Evolutionary conservation across 768 basidiomycete genomes (phyloP).

Genomic region (Boletellus ananiceps): DNA sequence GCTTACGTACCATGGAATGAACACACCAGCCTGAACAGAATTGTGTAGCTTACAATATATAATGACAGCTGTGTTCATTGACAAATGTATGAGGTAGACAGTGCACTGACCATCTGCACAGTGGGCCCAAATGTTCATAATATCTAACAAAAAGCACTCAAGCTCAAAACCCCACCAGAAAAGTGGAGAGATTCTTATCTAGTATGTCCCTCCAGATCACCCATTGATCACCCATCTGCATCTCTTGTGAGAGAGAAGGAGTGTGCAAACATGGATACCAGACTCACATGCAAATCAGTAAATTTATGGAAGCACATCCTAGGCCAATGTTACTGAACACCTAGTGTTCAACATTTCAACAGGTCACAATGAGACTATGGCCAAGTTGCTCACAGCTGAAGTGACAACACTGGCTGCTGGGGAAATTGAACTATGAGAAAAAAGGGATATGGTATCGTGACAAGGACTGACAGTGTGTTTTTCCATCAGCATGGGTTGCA

Average conservation of each 20-base stretch:
- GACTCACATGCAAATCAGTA: slow-evolving; percentile 29
- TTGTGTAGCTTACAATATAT: slow-evolving; percentile 16
- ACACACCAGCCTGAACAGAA: neutral
- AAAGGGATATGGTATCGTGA: neutral
- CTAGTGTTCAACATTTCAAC: slow-evolving; percentile 7
- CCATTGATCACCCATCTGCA: slow-evolving; percentile 29
- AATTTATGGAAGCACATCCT: slow-evolving; percentile 20
- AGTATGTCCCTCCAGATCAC: slow-evolving; percentile 23
- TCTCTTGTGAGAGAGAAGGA: neutral
- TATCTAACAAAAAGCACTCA: slow-evolving; percentile 8
- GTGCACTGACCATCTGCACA: neutral
- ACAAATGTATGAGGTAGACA: neutral
- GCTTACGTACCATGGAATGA: slow-evolving; percentile 12
- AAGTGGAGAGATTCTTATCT: slow-evolving; percentile 1
- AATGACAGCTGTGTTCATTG: slow-evolving; percentile 7
- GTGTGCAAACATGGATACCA: neutral
- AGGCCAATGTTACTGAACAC: slow-evolving; percentile 11
- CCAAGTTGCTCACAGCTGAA: slow-evolving; percentile 11
- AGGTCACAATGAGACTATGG: neutral
- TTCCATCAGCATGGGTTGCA: too few species aligned
- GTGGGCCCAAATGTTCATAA: slow-evolving; percentile 3
- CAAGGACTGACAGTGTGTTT: slow-evolving; percentile 20
- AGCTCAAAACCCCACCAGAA: neutral
- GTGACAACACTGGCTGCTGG: slow-evolving; percentile 4
- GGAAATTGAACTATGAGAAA: neutral